These are phyloP conservation scores for Chloromonas sp. DNA, from an alignment of 163 green algal genomes.

Conservation along the genomic window DNA sequence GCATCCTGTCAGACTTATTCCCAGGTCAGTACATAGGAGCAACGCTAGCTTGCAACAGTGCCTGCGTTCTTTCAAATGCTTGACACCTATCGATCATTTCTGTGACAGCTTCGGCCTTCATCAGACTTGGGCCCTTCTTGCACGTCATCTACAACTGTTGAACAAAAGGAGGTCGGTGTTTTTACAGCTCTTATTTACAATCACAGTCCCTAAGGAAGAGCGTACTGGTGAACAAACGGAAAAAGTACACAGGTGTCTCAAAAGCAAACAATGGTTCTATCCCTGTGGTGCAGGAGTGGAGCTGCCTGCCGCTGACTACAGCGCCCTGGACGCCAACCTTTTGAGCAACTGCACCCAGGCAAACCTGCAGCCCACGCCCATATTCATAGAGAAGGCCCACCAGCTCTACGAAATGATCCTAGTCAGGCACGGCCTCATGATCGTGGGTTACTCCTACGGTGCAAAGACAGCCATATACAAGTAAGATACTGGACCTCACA, in stretches of 20 bases:
- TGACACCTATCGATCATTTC: too few relatives aligned
- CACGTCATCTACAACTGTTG: too few relatives aligned
- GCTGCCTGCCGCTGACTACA: constrained; percentile 55
- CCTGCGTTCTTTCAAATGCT: too few relatives aligned
- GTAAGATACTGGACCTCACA: not conserved
- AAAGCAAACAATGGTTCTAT: too few relatives aligned
- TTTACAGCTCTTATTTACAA: too few relatives aligned
- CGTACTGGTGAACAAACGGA: too few relatives aligned
- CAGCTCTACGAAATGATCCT: constrained; percentile 85
- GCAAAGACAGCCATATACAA: constrained; percentile 62
- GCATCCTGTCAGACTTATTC: constrained; percentile 74
- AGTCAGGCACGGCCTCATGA: constrained; percentile 73
- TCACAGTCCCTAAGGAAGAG: too few relatives aligned
- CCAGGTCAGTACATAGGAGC: constrained; percentile 28
- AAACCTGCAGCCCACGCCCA: constrained; percentile 49
- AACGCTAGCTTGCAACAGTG: too few relatives aligned
- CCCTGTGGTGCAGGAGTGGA: constrained; percentile 24
- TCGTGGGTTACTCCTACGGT: constrained; percentile 69
- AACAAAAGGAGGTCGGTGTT: too few relatives aligned
- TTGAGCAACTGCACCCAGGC: constrained; percentile 31
- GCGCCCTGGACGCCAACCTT: constrained; percentile 36
- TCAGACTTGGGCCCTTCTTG: too few relatives aligned
- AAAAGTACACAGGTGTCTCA: too few relatives aligned
- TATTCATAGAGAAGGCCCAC: constrained; percentile 69
- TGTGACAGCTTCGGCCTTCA: too few relatives aligned